Evolutionary conservation across 495 filamentous ascomycete genomes (phyloP), one percentile per base, ranked within the genome.

Genomic region (Hypoxylon lenormandii): DNA sequence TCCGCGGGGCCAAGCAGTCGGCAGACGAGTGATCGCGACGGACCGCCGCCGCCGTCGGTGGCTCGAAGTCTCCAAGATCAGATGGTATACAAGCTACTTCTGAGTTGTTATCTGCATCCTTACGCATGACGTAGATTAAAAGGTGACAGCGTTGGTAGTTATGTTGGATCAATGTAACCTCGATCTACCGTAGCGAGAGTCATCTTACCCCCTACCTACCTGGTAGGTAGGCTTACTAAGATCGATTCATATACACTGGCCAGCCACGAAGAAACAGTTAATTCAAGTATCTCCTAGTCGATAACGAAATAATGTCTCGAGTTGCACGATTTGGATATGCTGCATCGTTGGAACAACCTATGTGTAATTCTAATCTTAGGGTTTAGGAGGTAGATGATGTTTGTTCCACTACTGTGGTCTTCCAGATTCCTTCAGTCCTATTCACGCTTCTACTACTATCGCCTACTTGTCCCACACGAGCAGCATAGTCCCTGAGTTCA

Each of bases 311-410:
- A 5, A 26, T 2, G 23, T 26, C 23, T 5, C 23, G 23, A 26
- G 23, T 2, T 26, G 23, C 23, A 26, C 5, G 23, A 5, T 26
- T 26, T 26, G 2, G 23, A 26, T 26, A 26, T 26, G 23, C 5
- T 26, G 23, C 2, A 26, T 26, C 23, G 23, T 26, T 26, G 5
- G 23, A 26, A 26, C 23, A 2, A 73, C 72, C 72, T 74, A 19
- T 16, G 42, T 5, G 6, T 33, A 33, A n/a, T n/a, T n/a, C n/a
- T 33, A 11, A 33, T 33, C 2, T 26, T 5, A 33, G 30, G 10
- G 6, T 1, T 33, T 33, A 33, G 10, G 30, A 33, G 30, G 30
- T 33, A 33, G 30, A 33, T 7, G 30, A 33, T 7, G 30, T 33
- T 33, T 33, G 30, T 33, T 33, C 30, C 30, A 33, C 30, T 7